Evolutionary conservation across 108 stramenopile species (phyloP), one percentile per base, ranked within the genome.

Genomic region (Licmophora abbreviata): DNA sequence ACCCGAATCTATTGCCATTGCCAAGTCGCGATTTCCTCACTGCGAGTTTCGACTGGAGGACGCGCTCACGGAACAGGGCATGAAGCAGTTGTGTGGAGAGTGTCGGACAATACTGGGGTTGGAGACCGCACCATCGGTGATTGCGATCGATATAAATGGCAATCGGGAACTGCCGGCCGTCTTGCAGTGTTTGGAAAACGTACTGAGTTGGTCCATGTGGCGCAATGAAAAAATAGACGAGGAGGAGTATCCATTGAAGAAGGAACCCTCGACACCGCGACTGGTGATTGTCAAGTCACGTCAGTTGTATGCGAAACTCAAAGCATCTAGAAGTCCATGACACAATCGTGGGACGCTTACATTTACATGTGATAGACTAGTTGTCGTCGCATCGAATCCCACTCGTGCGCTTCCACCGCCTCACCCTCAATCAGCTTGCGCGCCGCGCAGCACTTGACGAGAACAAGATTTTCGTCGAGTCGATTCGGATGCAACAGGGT

Each of bases 91-190:
- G 11, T 11, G 33, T 10, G 11, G 14, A 11, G 3, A 10, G 23
- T 51, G 50, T 31, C 50, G n/a, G 11, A 21, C 22, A 20, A 51
- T 10, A 31, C 50, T 51, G 0, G n/a, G n/a, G n/a, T 8, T 40
- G 4, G 20, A 40, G 15, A 20, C 35, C 2, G 63, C 45, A 25
- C 67, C 71, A 9, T 56, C 63, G 8, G 75, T 92, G 0, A 66
- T 92, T 40, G 77, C 82, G 10, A 79, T 92, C 44, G 90, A 92
- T 51, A 78, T 92, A 22, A 88, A 88, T 57, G 90, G 90, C 0
- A 88, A 83, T 42, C 54, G 90, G 41, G 80, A 80, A 45, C 58
- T 92, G 38, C 73, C 70, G 3, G 85, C 83, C 12, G 90, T 88
- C 0, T 41, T 76, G 2, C 40, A 69, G n/a, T 92, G 85, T 48